phyloP scores from a whole-genome alignment of 441 rosid genomes.

The Brassica balearica region DNA sequence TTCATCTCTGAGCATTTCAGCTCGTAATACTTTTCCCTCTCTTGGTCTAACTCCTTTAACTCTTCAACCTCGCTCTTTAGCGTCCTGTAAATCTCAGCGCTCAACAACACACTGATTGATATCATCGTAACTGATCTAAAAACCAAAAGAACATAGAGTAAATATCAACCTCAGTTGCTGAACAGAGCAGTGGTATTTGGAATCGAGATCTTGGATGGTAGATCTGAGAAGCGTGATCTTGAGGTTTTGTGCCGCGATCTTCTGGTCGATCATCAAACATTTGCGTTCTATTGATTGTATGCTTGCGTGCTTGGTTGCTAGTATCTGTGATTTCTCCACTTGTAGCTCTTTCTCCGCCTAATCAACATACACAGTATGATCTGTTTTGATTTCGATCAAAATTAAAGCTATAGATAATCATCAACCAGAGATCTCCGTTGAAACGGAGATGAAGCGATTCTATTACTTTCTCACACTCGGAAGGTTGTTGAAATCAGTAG shows the following conservation, averaged over 20 bases:
- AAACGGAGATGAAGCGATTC: background rate
- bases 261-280: slow-evolving; percentile 61
- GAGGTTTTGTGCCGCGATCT: slow-evolving; percentile 58
- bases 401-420: background rate
- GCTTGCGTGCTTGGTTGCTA: slow-evolving; percentile 52
- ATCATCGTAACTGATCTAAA: background rate
- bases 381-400: background rate
- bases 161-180: slow-evolving; percentile 51
- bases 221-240: slow-evolving; percentile 61
- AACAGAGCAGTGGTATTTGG: slow-evolving; percentile 44
- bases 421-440: slow-evolving; percentile 6
- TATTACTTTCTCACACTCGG: background rate
- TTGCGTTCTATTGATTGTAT: slow-evolving; percentile 56
- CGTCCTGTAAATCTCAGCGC: slow-evolving; percentile 41
- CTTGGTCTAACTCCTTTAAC: slow-evolving; percentile 58
- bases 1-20: slow-evolving; percentile 57
- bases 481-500: slow-evolving; percentile 3
- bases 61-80: slow-evolving; percentile 65
- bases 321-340: slow-evolving; percentile 44
- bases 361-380: slow-evolving; percentile 23
- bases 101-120: background rate
- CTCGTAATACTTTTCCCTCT: slow-evolving; percentile 56
- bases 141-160: background rate
- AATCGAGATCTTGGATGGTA: slow-evolving; percentile 50
- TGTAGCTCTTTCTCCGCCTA: slow-evolving; percentile 77